Conservation (phyloP, 1,139 yeast species). For the Kazachstania sp. region DNA sequence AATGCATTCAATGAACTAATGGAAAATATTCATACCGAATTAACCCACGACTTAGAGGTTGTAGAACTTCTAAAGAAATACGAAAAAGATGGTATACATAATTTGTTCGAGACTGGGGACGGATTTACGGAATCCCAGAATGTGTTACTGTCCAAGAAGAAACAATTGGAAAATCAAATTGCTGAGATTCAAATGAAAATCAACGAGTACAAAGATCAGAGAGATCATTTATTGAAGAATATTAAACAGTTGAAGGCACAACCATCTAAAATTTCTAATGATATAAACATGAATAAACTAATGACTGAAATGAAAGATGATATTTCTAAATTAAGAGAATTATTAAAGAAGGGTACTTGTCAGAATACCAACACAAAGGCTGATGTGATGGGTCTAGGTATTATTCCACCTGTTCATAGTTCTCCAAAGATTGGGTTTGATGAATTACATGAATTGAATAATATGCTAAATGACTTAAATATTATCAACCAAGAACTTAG, state of each 20-base stretch:
- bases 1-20: slow-evolving; percentile 4
- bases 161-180: slow-evolving; percentile 2
- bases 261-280: background rate
- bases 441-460: background rate
- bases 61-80: slow-evolving; percentile 3
- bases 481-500: slow-evolving; percentile 1
- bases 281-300: background rate
- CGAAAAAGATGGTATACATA: background rate
- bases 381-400: slow-evolving; percentile 2
- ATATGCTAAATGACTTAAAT: background rate
- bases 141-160: background rate
- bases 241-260: slow-evolving; percentile 1
- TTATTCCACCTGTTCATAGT: background rate
- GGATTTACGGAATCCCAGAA: background rate
- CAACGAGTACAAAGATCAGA: slow-evolving; percentile 1
- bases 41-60: slow-evolving; percentile 3
- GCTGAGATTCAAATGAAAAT: slow-evolving; percentile 4
- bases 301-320: background rate
- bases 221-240: slow-evolving; percentile 1
- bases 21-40: slow-evolving; percentile 1
- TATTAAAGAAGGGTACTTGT: background rate
- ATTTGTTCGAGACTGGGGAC: background rate
- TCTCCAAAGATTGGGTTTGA: background rate
- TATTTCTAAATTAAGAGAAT: background rate
- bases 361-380: background rate